A percentile compares a stretch with the other conserved stretches of the same genome.
Evolutionary conservation across 371 early-diverging fungal genomes (phyloP).

Genomic region (Sporodiniella umbellata): DNA sequence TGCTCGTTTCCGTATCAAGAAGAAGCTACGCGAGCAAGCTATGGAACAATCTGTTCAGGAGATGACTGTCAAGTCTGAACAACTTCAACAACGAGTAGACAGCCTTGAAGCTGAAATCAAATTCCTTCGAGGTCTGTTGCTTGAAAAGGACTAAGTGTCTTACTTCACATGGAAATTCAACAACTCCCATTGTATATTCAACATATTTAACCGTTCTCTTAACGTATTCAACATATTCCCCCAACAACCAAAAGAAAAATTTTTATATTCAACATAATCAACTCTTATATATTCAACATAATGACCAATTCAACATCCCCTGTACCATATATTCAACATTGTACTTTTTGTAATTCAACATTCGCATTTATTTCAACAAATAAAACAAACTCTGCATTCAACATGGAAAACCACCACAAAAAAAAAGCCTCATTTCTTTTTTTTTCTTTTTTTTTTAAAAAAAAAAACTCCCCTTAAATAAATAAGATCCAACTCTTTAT

Average conservation of each 20-base stretch:
- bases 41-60: constrained; percentile 81
- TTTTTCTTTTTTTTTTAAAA: too few species aligned
- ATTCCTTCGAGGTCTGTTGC: constrained; percentile 81
- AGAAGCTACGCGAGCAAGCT: constrained; percentile 83
- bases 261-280: too few species aligned
- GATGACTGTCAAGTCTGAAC: constrained; percentile 71
- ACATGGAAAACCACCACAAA: too few species aligned
- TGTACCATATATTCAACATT: too few species aligned
- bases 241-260: too few species aligned
- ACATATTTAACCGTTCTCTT: background rate
- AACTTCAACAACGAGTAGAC: constrained; percentile 65
- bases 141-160: constrained; percentile 59
- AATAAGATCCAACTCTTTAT: too few species aligned
- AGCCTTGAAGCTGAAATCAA: constrained; percentile 87
- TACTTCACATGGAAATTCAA: background rate
- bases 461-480: too few species aligned
- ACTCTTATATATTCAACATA: background rate
- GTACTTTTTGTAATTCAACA: constrained; percentile 3
- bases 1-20: constrained; percentile 92
- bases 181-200: background rate
- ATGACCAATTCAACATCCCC: too few species aligned
- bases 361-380: constrained; percentile 9
- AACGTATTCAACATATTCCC: background rate
- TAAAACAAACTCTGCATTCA: background rate
- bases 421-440: too few species aligned